A percentile compares a stretch with the other conserved stretches of the same genome.
Conservation (phyloP, 306 rosid genomes). For the Trifolium repens region DNA sequence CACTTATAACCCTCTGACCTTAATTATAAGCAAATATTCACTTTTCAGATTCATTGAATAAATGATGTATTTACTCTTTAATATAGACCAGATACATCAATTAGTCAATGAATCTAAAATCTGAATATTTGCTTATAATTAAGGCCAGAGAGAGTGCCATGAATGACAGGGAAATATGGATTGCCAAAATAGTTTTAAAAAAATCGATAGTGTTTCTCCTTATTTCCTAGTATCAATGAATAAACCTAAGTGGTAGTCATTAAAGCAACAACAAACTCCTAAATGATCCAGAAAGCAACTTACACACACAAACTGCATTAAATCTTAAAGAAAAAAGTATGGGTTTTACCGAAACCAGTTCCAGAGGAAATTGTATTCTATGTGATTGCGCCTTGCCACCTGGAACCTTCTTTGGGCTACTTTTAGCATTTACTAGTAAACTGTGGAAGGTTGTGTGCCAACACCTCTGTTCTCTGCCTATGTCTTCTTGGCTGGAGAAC, state of each 20-base stretch:
- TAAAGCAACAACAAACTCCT: conserved; percentile 19
- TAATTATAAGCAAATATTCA: too few relatives aligned
- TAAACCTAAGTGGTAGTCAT: conserved; percentile 1
- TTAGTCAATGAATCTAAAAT: too few relatives aligned
- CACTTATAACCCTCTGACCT: neutral
- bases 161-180: neutral
- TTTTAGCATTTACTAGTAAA: conserved; percentile 65
- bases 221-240: conserved; percentile 10
- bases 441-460: conserved; percentile 86
- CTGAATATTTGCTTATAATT: too few relatives aligned
- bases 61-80: too few relatives aligned
- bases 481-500: conserved; percentile 58
- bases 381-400: conserved; percentile 50
- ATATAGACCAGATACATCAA: too few relatives aligned
- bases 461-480: conserved; percentile 78
- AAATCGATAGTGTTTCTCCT: neutral
- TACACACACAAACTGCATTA: conserved; percentile 18
- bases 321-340: conserved; percentile 33
- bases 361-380: conserved; percentile 60
- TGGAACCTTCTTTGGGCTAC: conserved; percentile 55
- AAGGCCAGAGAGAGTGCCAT: neutral
- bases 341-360: conserved; percentile 73
- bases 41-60: too few relatives aligned
- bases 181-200: conserved; percentile 7
- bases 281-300: conserved; percentile 15